Evolutionary conservation across 1,284 basidiomycete species (phyloP).

Genomic region (Papiliotrema laurentii): DNA sequence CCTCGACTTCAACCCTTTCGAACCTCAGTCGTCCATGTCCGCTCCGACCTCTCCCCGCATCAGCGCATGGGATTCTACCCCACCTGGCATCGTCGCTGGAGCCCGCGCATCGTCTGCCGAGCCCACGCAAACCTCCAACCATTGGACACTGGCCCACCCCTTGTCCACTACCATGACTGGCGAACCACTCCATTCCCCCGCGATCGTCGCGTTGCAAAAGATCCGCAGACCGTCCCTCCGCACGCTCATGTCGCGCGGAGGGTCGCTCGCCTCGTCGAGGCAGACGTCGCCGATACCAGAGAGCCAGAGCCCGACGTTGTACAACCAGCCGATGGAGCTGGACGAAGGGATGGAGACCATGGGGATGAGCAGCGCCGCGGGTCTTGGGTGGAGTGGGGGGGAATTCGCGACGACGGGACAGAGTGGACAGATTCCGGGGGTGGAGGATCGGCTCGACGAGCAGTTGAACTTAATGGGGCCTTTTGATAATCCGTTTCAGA

Average conservation of each 20-base stretch:
- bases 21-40: background rate
- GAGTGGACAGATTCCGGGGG: background rate
- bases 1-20: no score
- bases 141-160: background rate
- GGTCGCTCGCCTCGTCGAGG: background rate
- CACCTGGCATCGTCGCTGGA: background rate
- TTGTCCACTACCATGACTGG: background rate
- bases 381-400: background rate
- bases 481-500: background rate
- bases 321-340: conserved; percentile 15
- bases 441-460: no score
- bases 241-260: conserved; percentile 20
- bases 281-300: background rate
- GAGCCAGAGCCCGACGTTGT: conserved; percentile 17
- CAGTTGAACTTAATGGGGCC: background rate
- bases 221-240: conserved; percentile 26
- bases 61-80: no score
- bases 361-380: background rate
- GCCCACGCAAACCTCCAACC: background rate
- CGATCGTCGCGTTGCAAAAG: conserved; percentile 14
- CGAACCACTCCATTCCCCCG: conserved; percentile 8
- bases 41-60: background rate
- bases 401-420: background rate
- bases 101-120: background rate
- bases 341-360: conserved; percentile 7